These are phyloP conservation scores for Ophiostoma perfectum DNA, from an alignment of 2,329 filamentous ascomycete genomes.

Conservation along the genomic window DNA sequence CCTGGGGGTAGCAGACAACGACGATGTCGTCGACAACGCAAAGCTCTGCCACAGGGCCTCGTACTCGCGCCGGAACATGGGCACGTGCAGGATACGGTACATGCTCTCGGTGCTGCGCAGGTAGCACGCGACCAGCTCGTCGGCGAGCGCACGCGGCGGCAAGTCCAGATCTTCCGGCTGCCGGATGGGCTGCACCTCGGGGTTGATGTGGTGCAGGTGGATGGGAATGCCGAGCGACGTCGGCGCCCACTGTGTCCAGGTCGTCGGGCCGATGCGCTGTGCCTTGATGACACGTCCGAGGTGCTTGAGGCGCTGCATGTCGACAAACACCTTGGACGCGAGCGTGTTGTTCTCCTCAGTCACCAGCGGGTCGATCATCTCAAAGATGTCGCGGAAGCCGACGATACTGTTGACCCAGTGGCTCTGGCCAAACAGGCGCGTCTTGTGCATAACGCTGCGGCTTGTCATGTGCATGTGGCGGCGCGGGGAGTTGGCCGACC, in stretches of 20 bases:
- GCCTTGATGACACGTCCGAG: background rate
- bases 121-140: constrained; percentile 49
- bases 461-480: constrained; percentile 20
- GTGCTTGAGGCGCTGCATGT: background rate
- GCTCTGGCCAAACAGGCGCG: constrained; percentile 52
- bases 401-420: constrained; percentile 44
- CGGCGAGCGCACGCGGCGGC: constrained; percentile 40
- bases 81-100: constrained; percentile 53
- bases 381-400: constrained; percentile 24
- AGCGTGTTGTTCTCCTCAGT: constrained; percentile 32
- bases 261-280: background rate
- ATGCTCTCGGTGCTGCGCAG: constrained; percentile 52
- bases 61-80: constrained; percentile 52
- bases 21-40: constrained; percentile 28
- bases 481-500: too few species aligned
- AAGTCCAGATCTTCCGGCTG: constrained; percentile 35
- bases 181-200: background rate
- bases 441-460: constrained; percentile 38
- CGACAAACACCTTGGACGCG: constrained; percentile 29
- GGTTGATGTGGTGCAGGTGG: background rate
- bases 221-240: background rate
- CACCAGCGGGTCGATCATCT: constrained; percentile 25
- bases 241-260: background rate
- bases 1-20: constrained; percentile 28
- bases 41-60: constrained; percentile 40